These are phyloP conservation scores for Zopfochytrium polystomum DNA, from an alignment of 371 early-diverging fungal species.

Conservation along the genomic window DNA sequence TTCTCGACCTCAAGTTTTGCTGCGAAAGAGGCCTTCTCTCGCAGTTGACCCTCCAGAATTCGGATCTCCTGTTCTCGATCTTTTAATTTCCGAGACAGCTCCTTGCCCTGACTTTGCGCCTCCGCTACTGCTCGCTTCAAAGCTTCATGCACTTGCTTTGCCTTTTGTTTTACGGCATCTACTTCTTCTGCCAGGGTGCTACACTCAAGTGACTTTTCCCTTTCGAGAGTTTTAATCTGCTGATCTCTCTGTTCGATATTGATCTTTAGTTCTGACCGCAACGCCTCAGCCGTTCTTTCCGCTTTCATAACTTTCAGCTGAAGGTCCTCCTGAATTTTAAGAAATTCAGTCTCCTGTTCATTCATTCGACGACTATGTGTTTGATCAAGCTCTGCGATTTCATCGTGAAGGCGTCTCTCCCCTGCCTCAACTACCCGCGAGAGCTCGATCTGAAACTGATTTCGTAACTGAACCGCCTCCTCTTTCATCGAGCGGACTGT, in stretches of 20 bases:
- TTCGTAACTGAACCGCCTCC: too few species aligned
- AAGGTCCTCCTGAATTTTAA: conserved; percentile 3
- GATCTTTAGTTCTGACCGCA: neutral
- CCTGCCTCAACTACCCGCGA: conserved; percentile 7
- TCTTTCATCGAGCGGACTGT: too few species aligned
- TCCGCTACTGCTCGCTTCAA: conserved; percentile 25
- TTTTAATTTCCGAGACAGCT: conserved; percentile 5
- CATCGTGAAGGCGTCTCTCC: conserved; percentile 6
- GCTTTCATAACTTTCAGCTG: conserved; percentile 11
- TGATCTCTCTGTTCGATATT: conserved; percentile 10
- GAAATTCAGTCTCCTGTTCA: conserved; percentile 10
- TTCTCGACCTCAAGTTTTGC: conserved; percentile 28
- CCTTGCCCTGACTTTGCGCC: conserved; percentile 21
- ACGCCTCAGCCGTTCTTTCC: neutral
- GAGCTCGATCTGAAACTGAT: conserved; percentile 1
- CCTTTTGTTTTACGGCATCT: conserved; percentile 23
- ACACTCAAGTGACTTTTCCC: conserved; percentile 18
- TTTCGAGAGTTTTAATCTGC: conserved; percentile 12
- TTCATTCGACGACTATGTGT: too few species aligned
- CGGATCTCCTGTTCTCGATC: conserved; percentile 11
- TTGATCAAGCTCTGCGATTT: too few species aligned
- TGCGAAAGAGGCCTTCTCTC: conserved; percentile 20
- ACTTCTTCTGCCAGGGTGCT: conserved; percentile 22
- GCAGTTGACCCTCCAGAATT: conserved; percentile 13
- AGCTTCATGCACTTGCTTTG: conserved; percentile 16